Evolutionary conservation across 2,329 filamentous ascomycete species (phyloP), one percentile per base, ranked within the genome.

Genomic region (Anisogramma anomala): DNA sequence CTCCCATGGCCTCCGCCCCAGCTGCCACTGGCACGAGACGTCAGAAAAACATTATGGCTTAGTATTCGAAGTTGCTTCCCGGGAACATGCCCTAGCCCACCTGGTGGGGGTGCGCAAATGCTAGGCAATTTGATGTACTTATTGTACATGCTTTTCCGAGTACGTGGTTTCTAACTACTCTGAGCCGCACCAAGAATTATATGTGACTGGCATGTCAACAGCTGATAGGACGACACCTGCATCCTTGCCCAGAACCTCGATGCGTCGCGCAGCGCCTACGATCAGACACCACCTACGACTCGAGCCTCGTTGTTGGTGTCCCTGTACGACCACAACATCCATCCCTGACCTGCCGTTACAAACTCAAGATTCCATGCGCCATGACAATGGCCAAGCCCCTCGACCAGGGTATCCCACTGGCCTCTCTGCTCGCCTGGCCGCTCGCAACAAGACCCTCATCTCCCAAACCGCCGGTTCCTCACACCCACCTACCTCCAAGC

Each of bases 401-500:
- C 18, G 35, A 13, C 14, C n/a, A 43, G 11, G n/a, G n/a, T 43
- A 43, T 15, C 28, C 37, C n/a, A 61, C 62, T 4, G 60, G 63
- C 7, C 52, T 54, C 17, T 54, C 63, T 23, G 61, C 63, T 49
- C 68, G 64, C 42, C 61, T 66, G 23, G 66, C 59, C 30, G 64
- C 62, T 50, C 67, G 63, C 44, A 51, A 53, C 33, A 63, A 63
- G 48, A 49, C 50, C 13, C 53, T 67, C 27, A 62, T 58, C 33
- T 57, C 56, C 25, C 58, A 60, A 15, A 80, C 74, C 1, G 65
- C 72, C 1, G 72, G 74, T n/a, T n/a, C 10, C 58, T 76, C 2
- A 71, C 74, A 2, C 69, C 71, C 0, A 64, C 62, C 10, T 66
- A 71, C 50, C 58, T 80, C 11, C 76, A 80, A 61, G 74, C 75